Conservation (phyloP, 2,329 filamentous ascomycete genomes). For the Fusarium sp. region DNA sequence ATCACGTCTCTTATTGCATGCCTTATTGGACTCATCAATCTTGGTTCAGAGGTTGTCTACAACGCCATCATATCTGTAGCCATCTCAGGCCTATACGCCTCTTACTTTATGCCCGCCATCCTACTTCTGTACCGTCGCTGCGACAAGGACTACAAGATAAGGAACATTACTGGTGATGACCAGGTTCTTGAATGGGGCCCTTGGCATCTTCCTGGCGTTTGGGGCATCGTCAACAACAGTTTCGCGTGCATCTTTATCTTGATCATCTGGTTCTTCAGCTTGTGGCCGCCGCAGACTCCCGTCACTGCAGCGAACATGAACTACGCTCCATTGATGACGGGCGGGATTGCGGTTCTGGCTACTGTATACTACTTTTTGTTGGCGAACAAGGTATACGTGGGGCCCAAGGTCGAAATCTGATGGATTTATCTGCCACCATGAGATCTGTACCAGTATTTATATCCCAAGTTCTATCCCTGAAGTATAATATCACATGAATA, state of each 20-base stretch:
- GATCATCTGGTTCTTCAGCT: conserved; percentile 65
- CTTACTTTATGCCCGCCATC: conserved; percentile 36
- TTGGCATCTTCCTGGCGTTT: conserved; percentile 61
- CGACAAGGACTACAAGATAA: conserved; percentile 38
- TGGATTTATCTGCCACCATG: no score
- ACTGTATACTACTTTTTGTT: conserved; percentile 57
- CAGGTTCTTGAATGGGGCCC: conserved; percentile 60
- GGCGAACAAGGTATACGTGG: conserved; percentile 56
- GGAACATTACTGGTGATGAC: conserved; percentile 27
- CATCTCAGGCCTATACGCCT: conserved; percentile 37
- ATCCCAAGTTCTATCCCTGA: no score
- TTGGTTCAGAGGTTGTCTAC: conserved; percentile 39
- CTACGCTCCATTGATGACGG: conserved; percentile 58
- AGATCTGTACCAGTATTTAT: no score
- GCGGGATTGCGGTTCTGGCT: conserved; percentile 54
- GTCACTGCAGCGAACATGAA: conserved; percentile 54
- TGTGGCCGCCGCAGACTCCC: conserved; percentile 55
- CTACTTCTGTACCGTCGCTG: conserved; percentile 42
- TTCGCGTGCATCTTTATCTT: conserved; percentile 64
- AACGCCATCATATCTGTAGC: conserved; percentile 42
- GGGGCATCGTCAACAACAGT: conserved; percentile 64
- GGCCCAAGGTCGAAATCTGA: conserved; percentile 51
- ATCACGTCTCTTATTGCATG: conserved; percentile 35
- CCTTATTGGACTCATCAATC: conserved; percentile 41
- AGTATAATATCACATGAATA: no score